Evolutionary conservation across 768 basidiomycete genomes (phyloP), one percentile per base, ranked within the genome.

Genomic region (Tubosaeta brunneosetosa): DNA sequence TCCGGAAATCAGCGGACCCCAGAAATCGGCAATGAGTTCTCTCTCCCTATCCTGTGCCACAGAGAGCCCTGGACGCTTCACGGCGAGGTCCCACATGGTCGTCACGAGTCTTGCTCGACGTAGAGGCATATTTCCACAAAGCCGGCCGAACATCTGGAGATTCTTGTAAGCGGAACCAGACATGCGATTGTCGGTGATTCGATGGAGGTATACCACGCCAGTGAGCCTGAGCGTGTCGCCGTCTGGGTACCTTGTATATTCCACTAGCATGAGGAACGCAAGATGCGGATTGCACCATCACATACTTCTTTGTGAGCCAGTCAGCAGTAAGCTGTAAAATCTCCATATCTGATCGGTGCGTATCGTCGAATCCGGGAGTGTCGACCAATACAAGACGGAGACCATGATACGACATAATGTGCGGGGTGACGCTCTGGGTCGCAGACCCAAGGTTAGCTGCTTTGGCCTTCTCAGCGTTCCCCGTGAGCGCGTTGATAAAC

Each of bases 171-270:
- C 50, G 13, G 69, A 64, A 12, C 69, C 71, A 7, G 62, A 56
- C 60, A 75, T 61, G 6, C 71, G 66, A 26, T 56, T 71, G 48
- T 72, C 67, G 27, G 70, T 63, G 40, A 74, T 72, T 22, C 64
- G 62, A 36, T 71, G 68, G 19, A 69, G 37, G 49, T 71, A 72
- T n/a, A 71, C 47, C 32, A 74, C 57, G 8, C 73, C 75, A 16
- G 60, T 44, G 6, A 68, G 45, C 12, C 51, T 64, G 42, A 51
- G 44, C 1, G 25, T 40, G 3, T 7, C 7, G 2, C 44, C 44
- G 7, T 8, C 6, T 16, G 52, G 2, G 29, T 62, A 54, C 12
- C 61, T 53, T 22, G 22, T 22, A 3, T 22, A 22, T 22, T 22
- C 22, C 1, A 14, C 33, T 14, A 12, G 5, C 17, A 8, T 17